phyloP scores from a whole-genome alignment of 495 filamentous ascomycete genomes.

The Daldinia decipiens region DNA sequence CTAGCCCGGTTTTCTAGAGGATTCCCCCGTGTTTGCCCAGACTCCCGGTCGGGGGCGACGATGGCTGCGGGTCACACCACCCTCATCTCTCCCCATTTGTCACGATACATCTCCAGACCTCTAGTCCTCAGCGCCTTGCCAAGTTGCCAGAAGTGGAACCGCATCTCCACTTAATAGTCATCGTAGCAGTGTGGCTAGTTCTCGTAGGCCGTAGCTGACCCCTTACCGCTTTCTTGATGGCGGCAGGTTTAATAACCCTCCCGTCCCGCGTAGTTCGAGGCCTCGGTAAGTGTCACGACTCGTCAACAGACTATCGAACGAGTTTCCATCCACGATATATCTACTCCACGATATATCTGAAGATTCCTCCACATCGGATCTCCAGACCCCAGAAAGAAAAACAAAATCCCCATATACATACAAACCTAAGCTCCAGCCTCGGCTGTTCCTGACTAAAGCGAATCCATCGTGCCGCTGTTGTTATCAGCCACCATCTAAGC shows the following conservation, averaged over 20 bases:
- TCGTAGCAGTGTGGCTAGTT: conserved; percentile 35
- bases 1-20: conserved; percentile 32
- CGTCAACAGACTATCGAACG: conserved; percentile 40
- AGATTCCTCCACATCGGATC: conserved; percentile 29
- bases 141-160: conserved; percentile 43
- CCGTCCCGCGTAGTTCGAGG: conserved; percentile 30
- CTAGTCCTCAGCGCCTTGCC: conserved; percentile 38
- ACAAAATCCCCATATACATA: conserved; percentile 11
- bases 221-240: conserved; percentile 33
- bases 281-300: conserved; percentile 38
- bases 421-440: conserved; percentile 26
- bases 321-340: conserved; percentile 13
- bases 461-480: conserved; percentile 33
- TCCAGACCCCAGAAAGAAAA: conserved; percentile 17
- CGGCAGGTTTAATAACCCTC: conserved; percentile 39
- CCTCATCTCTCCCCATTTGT: conserved; percentile 46
- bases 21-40: conserved; percentile 35
- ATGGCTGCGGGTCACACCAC: conserved; percentile 40
- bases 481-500: conserved; percentile 20
- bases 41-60: conserved; percentile 43
- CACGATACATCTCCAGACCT: conserved; percentile 46
- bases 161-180: conserved; percentile 35
- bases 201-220: conserved; percentile 34
- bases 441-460: conserved; percentile 32
- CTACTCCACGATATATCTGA: conserved; percentile 13